Evolutionary conservation across 2,329 filamentous ascomycete species (phyloP).

Genomic region (Mycosphaerella sp.): DNA sequence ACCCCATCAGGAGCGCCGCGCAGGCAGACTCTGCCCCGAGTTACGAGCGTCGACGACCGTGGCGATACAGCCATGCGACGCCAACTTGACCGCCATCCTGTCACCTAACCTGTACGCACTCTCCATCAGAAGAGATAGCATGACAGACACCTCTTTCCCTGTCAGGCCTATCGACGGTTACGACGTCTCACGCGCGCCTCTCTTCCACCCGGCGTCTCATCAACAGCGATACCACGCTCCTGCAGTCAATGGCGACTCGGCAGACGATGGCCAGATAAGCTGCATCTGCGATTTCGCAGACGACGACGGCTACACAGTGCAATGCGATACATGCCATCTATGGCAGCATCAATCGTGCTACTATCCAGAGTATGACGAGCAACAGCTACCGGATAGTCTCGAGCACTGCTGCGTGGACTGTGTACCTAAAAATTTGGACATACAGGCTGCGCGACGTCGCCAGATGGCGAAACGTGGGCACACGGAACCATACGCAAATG

Average conservation of each 20-base stretch:
- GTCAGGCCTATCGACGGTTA: conserved; percentile 32
- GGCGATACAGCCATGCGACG: conserved; percentile 35
- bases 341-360: conserved; percentile 99
- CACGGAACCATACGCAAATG: conserved; percentile 56
- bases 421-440: conserved; percentile 68
- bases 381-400: conserved; percentile 49
- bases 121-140: conserved; percentile 34
- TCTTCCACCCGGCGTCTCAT: conserved; percentile 26
- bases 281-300: conserved; percentile 92
- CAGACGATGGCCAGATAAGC: conserved; percentile 91
- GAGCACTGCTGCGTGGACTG: conserved; percentile 88
- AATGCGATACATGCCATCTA: conserved; percentile 90
- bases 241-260: conserved; percentile 41
- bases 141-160: conserved; percentile 34
- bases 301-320: conserved; percentile 96
- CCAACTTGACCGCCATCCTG: conserved; percentile 26
- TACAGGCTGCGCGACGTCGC: conserved; percentile 59
- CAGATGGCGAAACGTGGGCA: conserved; percentile 29
- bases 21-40: conserved; percentile 9
- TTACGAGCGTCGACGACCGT: conserved; percentile 19
- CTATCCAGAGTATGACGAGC: conserved; percentile 67
- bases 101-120: conserved; percentile 30
- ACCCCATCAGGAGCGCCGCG: conserved; percentile 10
- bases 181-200: conserved; percentile 21
- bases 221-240: conserved; percentile 23